Base-by-base conservation (phyloP, 139 green algal genomes). In the Chlorella sp. region DNA sequence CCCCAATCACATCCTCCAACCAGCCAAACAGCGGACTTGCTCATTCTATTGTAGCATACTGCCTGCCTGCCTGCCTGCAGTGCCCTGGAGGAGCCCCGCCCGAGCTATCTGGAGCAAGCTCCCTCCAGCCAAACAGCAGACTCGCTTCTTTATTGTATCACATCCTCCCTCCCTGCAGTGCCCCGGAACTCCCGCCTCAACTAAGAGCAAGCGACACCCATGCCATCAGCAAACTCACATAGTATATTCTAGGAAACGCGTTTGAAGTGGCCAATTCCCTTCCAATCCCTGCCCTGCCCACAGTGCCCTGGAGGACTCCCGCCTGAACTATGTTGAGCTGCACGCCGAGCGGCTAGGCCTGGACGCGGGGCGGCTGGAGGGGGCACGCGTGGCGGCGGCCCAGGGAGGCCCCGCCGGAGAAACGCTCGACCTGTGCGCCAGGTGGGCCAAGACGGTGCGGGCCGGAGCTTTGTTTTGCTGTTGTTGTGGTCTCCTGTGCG, bases 51-150 rank as follows among this genome's bases (percentile, higher is more conserved):
- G 24, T 85, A 18, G 34, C 34, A 4, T 53, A 18, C 18, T 1
- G 18, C 32, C 24, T 68, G 68, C 28, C 18, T 48, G 39, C 57
- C 76, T 24, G 71, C 69, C n/a, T 76, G 68, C 75, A 93, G 73
- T 80, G 87, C 82, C 53, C 61, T 97, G 91, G 94, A 97, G 90
- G 95, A 97, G 68, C 83, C 89, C 21, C 82, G 92, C 1, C 89
- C 97, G 42, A 97, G 97, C 87, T 97, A 97, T 82, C 77, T 96
- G 3, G 95, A 97, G 94, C 94, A n/a, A n/a, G n/a, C n/a, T n/a
- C n/a, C n/a, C n/a, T n/a, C n/a, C n/a, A n/a, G n/a, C n/a, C n/a
- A n/a, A n/a, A n/a, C n/a, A n/a, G n/a, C n/a, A n/a, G n/a, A n/a
- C n/a, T n/a, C n/a, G n/a, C n/a, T n/a, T n/a, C n/a, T n/a, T n/a